These are phyloP conservation scores for Xylaria sp. DNA, from an alignment of 2,329 filamentous ascomycete species.

Conservation along the genomic window DNA sequence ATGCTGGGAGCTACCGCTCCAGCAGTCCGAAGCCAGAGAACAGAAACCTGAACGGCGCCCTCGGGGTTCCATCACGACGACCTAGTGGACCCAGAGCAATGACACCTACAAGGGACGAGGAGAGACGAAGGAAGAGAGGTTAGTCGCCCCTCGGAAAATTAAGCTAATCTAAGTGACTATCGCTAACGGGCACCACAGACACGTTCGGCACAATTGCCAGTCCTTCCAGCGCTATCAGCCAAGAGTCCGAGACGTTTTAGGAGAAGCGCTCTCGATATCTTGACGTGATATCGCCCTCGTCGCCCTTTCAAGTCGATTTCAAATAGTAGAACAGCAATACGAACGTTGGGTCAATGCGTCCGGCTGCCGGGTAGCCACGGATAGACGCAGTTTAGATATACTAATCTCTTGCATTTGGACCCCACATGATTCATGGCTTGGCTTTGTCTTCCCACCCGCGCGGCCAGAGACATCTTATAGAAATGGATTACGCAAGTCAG, in stretches of 20 bases:
- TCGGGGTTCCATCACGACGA: slow-evolving; percentile 54
- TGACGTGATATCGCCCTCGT: slow-evolving; percentile 33
- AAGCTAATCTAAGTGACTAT: neutral
- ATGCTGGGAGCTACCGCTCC: slow-evolving; percentile 49
- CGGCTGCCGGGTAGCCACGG: slow-evolving; percentile 19
- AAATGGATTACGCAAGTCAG: slow-evolving; percentile 22
- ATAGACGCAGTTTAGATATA: slow-evolving; percentile 21
- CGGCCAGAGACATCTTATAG: slow-evolving; percentile 21
- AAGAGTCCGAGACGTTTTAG: slow-evolving; percentile 60
- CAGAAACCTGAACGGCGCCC: slow-evolving; percentile 57
- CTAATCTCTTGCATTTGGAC: slow-evolving; percentile 21
- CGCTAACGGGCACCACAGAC: slow-evolving; percentile 40
- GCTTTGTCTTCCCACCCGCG: slow-evolving; percentile 4
- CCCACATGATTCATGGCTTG: slow-evolving; percentile 4
- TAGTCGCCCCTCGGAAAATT: slow-evolving; percentile 29
- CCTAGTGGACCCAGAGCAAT: slow-evolving; percentile 64
- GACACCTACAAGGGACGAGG: slow-evolving; percentile 55
- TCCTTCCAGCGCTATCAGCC: slow-evolving; percentile 41
- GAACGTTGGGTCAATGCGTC: slow-evolving; percentile 12
- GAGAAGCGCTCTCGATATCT: slow-evolving; percentile 34
- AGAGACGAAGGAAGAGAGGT: slow-evolving; percentile 62
- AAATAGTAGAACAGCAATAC: slow-evolving; percentile 16
- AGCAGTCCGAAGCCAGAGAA: slow-evolving; percentile 60
- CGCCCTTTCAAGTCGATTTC: slow-evolving; percentile 37
- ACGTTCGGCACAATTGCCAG: slow-evolving; percentile 55